Conservation (phyloP, 2,329 filamentous ascomycete species). For the Fusarium buharicum region DNA sequence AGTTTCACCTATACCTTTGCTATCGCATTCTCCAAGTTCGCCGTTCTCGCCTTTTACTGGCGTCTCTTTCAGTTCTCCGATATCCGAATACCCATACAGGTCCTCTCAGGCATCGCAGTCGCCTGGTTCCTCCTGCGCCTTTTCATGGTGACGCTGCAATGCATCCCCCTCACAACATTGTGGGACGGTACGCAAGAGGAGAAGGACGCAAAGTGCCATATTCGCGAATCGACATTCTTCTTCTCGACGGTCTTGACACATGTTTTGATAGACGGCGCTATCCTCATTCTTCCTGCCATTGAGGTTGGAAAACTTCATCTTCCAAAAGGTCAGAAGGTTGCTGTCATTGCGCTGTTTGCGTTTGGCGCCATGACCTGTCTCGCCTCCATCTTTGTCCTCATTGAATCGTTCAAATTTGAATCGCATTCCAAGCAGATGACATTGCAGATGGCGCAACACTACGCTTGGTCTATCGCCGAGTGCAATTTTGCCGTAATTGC, state of each 20-base stretch:
- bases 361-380: conserved; percentile 46
- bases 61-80: conserved; percentile 46
- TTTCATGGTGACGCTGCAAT: conserved; percentile 49
- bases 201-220: conserved; percentile 43
- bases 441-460: conserved; percentile 41
- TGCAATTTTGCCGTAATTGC: conserved; percentile 47
- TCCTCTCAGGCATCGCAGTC: conserved; percentile 39
- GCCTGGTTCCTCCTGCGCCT: conserved; percentile 47
- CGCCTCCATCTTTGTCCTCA: conserved; percentile 45
- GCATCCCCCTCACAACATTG: conserved; percentile 48
- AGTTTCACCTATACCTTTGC: conserved; percentile 46
- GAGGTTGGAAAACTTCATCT: conserved; percentile 49
- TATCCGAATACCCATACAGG: conserved; percentile 45
- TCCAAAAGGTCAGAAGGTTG: conserved; percentile 44
- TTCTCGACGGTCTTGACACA: conserved; percentile 49
- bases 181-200: conserved; percentile 46
- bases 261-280: conserved; percentile 47
- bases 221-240: conserved; percentile 48
- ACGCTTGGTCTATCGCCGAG: conserved; percentile 47
- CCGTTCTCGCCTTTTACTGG: conserved; percentile 47
- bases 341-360: conserved; percentile 45
- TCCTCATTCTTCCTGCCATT: conserved; percentile 47
- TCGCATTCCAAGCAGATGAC: conserved; percentile 40
- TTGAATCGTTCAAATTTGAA: conserved; percentile 39
- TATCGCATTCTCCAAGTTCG: conserved; percentile 46